Percentiles rank a stretch among this genome's conserved stretches.
Conservation (phyloP, 129 eudicot genomes). For the Lactuca saligna region DNA sequence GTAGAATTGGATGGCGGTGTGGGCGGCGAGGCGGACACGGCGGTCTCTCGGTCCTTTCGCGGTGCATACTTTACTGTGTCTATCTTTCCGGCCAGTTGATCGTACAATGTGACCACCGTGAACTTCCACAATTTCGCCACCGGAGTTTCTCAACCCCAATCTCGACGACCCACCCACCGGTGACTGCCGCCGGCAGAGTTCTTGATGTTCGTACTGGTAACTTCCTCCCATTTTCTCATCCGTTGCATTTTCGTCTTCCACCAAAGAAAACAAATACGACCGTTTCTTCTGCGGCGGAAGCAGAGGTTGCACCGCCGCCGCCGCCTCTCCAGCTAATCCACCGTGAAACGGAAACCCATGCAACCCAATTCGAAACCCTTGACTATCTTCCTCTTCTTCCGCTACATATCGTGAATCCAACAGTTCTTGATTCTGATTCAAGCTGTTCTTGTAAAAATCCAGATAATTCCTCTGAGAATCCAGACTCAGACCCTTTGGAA, state of each 20-base stretch:
- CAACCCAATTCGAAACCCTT: background rate
- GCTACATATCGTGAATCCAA: background rate
- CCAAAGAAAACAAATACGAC: background rate
- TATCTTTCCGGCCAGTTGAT: conserved; percentile 67
- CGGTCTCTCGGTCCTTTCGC: conserved; percentile 78
- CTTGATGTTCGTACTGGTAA: background rate
- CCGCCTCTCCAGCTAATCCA: conserved; percentile 11
- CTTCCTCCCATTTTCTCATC: background rate
- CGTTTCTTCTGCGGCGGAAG: conserved; percentile 36
- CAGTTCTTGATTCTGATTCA: background rate
- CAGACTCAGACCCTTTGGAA: conserved; percentile 59
- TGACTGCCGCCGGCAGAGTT: background rate
- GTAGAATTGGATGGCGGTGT: conserved; percentile 75
- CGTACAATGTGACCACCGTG: conserved; percentile 82
- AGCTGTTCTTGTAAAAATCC: background rate
- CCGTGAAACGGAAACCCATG: conserved; percentile 7
- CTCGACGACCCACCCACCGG: background rate
- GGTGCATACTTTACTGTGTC: conserved; percentile 76
- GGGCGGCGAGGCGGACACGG: conserved; percentile 64
- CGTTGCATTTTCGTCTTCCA: background rate
- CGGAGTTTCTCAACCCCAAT: conserved; percentile 29
- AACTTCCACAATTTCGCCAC: conserved; percentile 60
- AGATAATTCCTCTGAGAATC: conserved; percentile 56
- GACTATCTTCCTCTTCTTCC: background rate
- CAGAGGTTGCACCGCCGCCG: background rate